phyloP scores from a whole-genome alignment of 495 filamentous ascomycete genomes.

The Letharia columbiana region DNA sequence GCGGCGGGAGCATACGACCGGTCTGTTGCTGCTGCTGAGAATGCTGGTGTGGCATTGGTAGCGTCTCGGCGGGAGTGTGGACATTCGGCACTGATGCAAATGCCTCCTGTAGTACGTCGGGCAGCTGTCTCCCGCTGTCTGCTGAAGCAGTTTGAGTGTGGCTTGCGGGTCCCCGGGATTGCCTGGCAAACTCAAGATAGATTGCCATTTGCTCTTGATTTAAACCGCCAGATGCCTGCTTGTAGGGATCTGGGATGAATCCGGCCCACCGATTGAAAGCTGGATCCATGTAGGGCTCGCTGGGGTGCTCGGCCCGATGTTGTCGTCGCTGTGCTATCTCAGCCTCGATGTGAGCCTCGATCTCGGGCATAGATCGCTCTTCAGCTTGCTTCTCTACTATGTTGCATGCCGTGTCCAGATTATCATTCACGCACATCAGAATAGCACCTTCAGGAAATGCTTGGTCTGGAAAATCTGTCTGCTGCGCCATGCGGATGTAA shows the following conservation, averaged over 20 bases:
- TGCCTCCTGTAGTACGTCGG: conserved; percentile 75
- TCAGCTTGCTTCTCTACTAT: conserved; percentile 93
- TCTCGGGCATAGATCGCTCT: conserved; percentile 83
- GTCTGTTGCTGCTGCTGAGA: conserved; percentile 46
- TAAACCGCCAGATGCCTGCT: conserved; percentile 67
- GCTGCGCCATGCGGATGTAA: conserved; percentile 72
- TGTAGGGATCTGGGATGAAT: conserved; percentile 84
- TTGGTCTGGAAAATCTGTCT: conserved; percentile 57
- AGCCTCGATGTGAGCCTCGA: conserved; percentile 78
- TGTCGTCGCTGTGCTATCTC: conserved; percentile 66
- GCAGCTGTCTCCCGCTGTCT: conserved; percentile 49
- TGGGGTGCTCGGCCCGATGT: conserved; percentile 60
- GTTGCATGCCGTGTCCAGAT: conserved; percentile 83
- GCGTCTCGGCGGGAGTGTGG: conserved; percentile 71
- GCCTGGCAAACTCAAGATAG: conserved; percentile 88
- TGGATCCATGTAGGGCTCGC: conserved; percentile 74
- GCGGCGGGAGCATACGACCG: conserved; percentile 39
- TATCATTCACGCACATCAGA: conserved; percentile 97
- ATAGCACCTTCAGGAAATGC: conserved; percentile 79
- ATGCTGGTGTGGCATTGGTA: conserved; percentile 62
- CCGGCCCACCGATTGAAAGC: conserved; percentile 75
- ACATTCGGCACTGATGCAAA: conserved; percentile 69
- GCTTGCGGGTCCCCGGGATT: conserved; percentile 52
- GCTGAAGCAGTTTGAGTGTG: conserved; percentile 50
- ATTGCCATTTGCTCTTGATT: conserved; percentile 90